These are phyloP conservation scores for Spinacia oleracea DNA, from an alignment of 179 eudicot species.

Conservation along the genomic window DNA sequence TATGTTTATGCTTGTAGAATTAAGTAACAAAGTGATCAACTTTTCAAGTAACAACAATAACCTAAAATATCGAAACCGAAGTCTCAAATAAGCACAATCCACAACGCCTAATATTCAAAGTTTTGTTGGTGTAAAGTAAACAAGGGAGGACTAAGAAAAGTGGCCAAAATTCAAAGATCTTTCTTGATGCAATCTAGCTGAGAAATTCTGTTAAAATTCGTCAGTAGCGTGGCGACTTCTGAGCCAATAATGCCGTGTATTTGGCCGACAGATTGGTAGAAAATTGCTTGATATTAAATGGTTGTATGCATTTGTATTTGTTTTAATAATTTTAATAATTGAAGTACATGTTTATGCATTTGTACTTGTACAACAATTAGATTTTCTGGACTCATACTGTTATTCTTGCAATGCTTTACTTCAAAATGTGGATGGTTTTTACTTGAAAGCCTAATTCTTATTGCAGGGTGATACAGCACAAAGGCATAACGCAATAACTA, in stretches of 20 bases:
- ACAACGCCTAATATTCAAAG: slow-evolving; percentile 7
- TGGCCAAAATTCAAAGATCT: neutral
- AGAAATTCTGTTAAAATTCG: neutral
- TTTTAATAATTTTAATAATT: neutral
- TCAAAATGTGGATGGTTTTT: slow-evolving; percentile 5
- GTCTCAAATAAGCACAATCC: neutral
- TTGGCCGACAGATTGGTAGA: slow-evolving; percentile 10
- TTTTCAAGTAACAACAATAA: neutral
- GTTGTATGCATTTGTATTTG: no score
- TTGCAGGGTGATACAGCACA: no score
- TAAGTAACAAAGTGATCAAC: neutral
- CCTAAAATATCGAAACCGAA: neutral
- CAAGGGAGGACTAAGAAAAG: neutral
- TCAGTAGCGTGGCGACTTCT: slow-evolving; percentile 3
- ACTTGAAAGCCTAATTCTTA: neutral
- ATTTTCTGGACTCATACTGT: slow-evolving; percentile 7
- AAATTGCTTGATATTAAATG: neutral
- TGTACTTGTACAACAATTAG: slow-evolving; percentile 25
- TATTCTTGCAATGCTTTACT: neutral
- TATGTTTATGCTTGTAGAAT: slow-evolving; percentile 1
- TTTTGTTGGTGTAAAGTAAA: slow-evolving; percentile 25
- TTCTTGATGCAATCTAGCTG: neutral
- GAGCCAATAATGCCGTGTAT: slow-evolving; percentile 11
- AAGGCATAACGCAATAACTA: no score
- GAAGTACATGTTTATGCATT: neutral